Conservation (phyloP, 73 alveolate species). For the Paramecium pentaurelia region DNA sequence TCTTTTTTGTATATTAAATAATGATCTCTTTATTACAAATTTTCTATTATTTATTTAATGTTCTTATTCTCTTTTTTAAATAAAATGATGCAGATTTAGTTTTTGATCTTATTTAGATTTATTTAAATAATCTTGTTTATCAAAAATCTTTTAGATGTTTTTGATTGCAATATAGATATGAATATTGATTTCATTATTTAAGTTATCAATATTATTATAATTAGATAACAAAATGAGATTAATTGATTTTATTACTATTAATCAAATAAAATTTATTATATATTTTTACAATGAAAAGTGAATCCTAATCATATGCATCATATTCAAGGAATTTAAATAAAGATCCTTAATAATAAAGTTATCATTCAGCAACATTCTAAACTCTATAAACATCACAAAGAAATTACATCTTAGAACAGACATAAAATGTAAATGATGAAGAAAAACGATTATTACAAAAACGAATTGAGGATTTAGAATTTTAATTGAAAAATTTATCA, state of each 20-base stretch:
- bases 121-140: neutral
- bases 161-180: neutral
- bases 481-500: neutral
- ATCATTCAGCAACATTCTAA: neutral
- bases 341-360: neutral
- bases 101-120: neutral
- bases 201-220: neutral
- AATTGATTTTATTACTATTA: neutral
- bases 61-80: neutral
- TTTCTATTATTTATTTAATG: neutral
- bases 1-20: neutral
- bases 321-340: neutral
- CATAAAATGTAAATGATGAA: neutral
- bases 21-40: neutral
- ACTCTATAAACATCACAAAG: neutral
- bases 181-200: neutral
- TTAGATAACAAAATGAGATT: neutral
- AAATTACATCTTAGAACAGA: neutral
- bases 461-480: constrained; percentile 3
- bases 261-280: neutral
- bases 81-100: neutral
- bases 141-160: neutral
- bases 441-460: neutral
- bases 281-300: neutral
- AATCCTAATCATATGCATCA: neutral